phyloP scores from a whole-genome alignment of 768 basidiomycete genomes.

The Chalciporus pseudorubinellus region DNA sequence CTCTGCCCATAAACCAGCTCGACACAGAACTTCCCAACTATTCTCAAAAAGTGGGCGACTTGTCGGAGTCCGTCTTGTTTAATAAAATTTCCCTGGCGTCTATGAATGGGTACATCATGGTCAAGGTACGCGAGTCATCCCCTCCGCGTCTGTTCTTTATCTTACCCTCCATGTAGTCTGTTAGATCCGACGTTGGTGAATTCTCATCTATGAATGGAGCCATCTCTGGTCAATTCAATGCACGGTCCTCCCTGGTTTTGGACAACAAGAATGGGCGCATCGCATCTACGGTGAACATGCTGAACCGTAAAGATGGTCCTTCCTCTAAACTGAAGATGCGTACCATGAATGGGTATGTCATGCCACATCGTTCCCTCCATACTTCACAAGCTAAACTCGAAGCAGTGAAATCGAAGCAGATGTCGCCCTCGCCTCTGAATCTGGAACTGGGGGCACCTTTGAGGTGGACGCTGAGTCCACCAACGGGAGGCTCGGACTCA shows the following conservation, averaged over 20 bases:
- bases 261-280: slow-evolving; percentile 42
- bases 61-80: slow-evolving; percentile 38
- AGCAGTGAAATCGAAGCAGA: slow-evolving; percentile 21
- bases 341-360: slow-evolving; percentile 44
- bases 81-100: slow-evolving; percentile 35
- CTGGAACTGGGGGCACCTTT: slow-evolving; percentile 32
- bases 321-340: slow-evolving; percentile 32
- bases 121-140: slow-evolving; percentile 28
- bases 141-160: neutral
- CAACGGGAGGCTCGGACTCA: slow-evolving; percentile 30
- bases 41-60: slow-evolving; percentile 35
- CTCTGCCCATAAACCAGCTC: slow-evolving; percentile 39
- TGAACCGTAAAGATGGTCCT: slow-evolving; percentile 23
- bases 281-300: slow-evolving; percentile 36
- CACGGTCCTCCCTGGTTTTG: slow-evolving; percentile 35
- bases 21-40: slow-evolving; percentile 43
- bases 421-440: slow-evolving; percentile 32
- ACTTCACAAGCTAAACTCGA: slow-evolving; percentile 1
- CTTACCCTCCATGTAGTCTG: slow-evolving; percentile 27
- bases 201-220: slow-evolving; percentile 43
- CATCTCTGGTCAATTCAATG: slow-evolving; percentile 45
- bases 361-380: neutral
- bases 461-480: slow-evolving; percentile 28
- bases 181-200: slow-evolving; percentile 25
- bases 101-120: slow-evolving; percentile 34